phyloP scores from a whole-genome alignment of 163 green algal species.

The Trebouxiophyceae sp. region DNA sequence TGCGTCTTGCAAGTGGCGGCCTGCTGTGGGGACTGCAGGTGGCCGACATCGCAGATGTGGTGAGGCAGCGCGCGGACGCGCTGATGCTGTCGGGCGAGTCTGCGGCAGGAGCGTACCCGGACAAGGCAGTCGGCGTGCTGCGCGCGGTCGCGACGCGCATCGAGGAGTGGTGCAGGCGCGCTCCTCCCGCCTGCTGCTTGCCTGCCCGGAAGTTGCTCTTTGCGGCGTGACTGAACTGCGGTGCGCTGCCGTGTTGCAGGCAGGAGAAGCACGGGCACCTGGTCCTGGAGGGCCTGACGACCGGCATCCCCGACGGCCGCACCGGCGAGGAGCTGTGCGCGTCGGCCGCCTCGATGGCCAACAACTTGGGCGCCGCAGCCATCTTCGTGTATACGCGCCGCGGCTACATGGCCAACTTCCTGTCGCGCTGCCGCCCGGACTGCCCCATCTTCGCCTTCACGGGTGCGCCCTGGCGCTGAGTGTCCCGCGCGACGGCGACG shows the following conservation, averaged over 20 bases:
- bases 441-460: constrained; percentile 88
- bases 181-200: not conserved
- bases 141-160: constrained; percentile 44
- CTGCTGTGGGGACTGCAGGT: constrained; percentile 24
- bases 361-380: constrained; percentile 51
- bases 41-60: constrained; percentile 66
- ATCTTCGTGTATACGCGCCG: constrained; percentile 77
- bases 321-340: constrained; percentile 51
- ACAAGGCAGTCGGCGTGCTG: constrained; percentile 62
- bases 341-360: constrained; percentile 49
- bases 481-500: too few species aligned
- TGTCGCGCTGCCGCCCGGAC: constrained; percentile 68
- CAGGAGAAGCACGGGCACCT: constrained; percentile 49
- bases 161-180: constrained; percentile 54
- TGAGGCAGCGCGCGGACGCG: constrained; percentile 64
- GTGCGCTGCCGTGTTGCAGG: too few species aligned
- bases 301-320: constrained; percentile 27
- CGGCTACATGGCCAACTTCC: constrained; percentile 70
- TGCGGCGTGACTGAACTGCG: too few species aligned
- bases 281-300: constrained; percentile 37
- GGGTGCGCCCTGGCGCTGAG: constrained; percentile 31
- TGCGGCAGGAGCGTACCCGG: constrained; percentile 53
- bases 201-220: too few species aligned
- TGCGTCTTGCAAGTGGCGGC: too few species aligned
- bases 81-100: constrained; percentile 78